Percentiles rank a stretch among this genome's conserved stretches.
Conservation (phyloP, 2,329 filamentous ascomycete species). For the Whalleya microplaca region DNA sequence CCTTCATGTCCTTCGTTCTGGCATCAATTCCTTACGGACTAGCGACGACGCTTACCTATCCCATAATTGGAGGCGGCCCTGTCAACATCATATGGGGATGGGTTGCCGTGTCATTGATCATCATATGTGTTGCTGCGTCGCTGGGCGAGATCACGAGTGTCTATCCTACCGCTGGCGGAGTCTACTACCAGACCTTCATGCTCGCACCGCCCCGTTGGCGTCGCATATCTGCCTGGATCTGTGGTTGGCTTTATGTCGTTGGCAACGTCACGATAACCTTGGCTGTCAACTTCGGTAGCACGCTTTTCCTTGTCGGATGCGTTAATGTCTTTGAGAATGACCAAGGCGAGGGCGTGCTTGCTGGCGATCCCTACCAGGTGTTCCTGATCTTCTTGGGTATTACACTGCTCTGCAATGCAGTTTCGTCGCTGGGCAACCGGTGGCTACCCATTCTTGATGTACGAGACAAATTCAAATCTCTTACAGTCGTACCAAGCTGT, state of each 20-base stretch:
- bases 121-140: constrained; percentile 71
- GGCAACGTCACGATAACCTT: constrained; percentile 83
- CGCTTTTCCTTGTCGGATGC: constrained; percentile 62
- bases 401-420: constrained; percentile 65
- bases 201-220: constrained; percentile 65
- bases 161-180: constrained; percentile 76
- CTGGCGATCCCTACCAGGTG: constrained; percentile 64
- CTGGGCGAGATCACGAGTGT: constrained; percentile 76
- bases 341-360: constrained; percentile 48
- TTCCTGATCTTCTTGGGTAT: constrained; percentile 73
- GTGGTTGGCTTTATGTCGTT: constrained; percentile 76
- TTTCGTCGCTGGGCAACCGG: constrained; percentile 69
- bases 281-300: constrained; percentile 82
- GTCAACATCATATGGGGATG: constrained; percentile 75
- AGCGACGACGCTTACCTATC: constrained; percentile 70
- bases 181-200: constrained; percentile 82
- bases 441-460: constrained; percentile 72
- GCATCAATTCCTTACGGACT: constrained; percentile 76
- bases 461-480: constrained; percentile 39
- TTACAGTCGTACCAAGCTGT: not conserved
- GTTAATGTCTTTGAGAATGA: constrained; percentile 58
- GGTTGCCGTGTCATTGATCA: constrained; percentile 69
- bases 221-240: constrained; percentile 69
- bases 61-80: constrained; percentile 67
- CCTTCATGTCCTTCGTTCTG: constrained; percentile 78